These are phyloP conservation scores for Ogataea haglerorum DNA, from an alignment of 805 yeast genomes.

Conservation along the genomic window DNA sequence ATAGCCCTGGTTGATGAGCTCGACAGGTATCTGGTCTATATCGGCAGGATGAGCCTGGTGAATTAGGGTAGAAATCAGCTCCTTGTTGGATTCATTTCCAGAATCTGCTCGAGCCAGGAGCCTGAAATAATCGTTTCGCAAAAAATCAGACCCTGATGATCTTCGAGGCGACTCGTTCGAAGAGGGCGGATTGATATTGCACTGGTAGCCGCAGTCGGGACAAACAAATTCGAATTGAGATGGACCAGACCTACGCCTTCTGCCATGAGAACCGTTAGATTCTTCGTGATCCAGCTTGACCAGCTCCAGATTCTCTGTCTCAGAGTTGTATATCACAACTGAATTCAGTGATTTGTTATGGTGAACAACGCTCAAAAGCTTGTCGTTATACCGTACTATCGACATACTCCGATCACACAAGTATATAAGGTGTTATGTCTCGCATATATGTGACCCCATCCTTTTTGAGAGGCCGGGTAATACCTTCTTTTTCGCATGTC, in stretches of 20 bases:
- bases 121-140: constrained; percentile 30
- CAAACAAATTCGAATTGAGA: constrained; percentile 22
- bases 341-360: constrained; percentile 26
- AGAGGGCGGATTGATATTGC: constrained; percentile 10
- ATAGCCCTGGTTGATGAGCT: constrained; percentile 78
- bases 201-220: constrained; percentile 29
- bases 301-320: constrained; percentile 27
- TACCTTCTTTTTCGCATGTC: background rate
- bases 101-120: constrained; percentile 23
- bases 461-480: constrained; percentile 5
- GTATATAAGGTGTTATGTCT: too few relatives aligned
- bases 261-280: background rate
- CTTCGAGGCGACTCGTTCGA: background rate
- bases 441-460: background rate
- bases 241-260: constrained; percentile 11
- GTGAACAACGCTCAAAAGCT: constrained; percentile 18
- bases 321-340: constrained; percentile 29
- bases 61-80: constrained; percentile 16
- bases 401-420: constrained; percentile 12
- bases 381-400: constrained; percentile 17
- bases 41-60: constrained; percentile 11
- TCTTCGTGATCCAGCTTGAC: constrained; percentile 17
- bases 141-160: constrained; percentile 13
- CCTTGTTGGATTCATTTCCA: constrained; percentile 19
- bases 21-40: constrained; percentile 26